phyloP scores from a whole-genome alignment of 2,329 filamentous ascomycete species.

The Didymella glomerata region DNA sequence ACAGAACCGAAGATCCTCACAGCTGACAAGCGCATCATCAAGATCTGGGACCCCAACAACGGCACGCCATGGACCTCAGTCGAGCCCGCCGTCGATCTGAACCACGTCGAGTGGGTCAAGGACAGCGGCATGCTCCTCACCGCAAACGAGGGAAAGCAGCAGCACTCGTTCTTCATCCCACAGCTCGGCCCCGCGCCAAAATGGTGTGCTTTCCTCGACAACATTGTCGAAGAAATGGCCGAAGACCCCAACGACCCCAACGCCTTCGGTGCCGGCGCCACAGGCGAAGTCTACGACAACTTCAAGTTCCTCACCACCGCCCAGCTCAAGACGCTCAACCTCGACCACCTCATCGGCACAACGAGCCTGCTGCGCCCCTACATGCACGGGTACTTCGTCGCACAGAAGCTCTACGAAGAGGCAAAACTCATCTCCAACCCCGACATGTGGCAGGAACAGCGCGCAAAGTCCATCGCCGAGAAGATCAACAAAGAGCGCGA shows the following conservation, averaged over 20 bases:
- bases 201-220: conserved; percentile 97
- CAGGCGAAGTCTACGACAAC: conserved; percentile 92
- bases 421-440: conserved; percentile 92
- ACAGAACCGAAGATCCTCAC: conserved; percentile 80
- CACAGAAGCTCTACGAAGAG: conserved; percentile 93
- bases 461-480: conserved; percentile 88
- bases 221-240: conserved; percentile 98
- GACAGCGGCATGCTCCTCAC: conserved; percentile 95
- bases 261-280: conserved; percentile 61
- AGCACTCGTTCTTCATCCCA: conserved; percentile 94
- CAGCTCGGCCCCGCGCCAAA: conserved; percentile 90
- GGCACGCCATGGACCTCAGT: conserved; percentile 95
- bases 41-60: conserved; percentile 86
- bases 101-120: conserved; percentile 91
- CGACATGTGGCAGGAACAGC: conserved; percentile 91
- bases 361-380: conserved; percentile 91
- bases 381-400: conserved; percentile 99
- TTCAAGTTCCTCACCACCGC: conserved; percentile 96
- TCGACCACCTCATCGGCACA: conserved; percentile 89
- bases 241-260: conserved; percentile 75
- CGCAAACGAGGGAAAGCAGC: conserved; percentile 94
- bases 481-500: conserved; percentile 98
- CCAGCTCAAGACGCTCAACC: conserved; percentile 83
- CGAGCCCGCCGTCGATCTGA: conserved; percentile 93
- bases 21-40: conserved; percentile 94